Conservation (phyloP, 2,329 filamentous ascomycete genomes). For the Colletotrichum sp. region DNA sequence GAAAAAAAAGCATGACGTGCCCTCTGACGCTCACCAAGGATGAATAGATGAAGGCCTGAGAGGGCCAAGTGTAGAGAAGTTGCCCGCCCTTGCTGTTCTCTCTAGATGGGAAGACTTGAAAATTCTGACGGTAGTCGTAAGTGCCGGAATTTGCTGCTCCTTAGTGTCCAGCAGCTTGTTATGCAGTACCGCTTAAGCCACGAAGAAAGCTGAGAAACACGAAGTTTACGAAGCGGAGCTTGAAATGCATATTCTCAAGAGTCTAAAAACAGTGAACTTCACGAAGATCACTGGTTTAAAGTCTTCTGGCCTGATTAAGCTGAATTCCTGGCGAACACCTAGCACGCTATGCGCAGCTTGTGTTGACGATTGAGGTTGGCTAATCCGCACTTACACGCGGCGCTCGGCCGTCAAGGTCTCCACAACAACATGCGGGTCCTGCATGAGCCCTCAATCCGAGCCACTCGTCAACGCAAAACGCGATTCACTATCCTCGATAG, state of each 20-base stretch:
- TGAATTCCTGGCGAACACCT: rapidly evolving
- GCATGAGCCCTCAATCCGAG: neutral
- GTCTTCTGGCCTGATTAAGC: neutral
- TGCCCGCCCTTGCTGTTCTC: rapidly evolving
- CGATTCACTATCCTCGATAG: neutral
- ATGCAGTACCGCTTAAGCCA: rapidly evolving
- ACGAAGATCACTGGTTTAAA: rapidly evolving
- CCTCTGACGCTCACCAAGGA: rapidly evolving
- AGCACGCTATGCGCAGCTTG: neutral
- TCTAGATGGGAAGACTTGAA: rapidly evolving
- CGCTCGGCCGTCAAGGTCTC: neutral
- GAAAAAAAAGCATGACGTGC: rapidly evolving
- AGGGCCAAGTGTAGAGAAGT: neutral
- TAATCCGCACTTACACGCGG: neutral
- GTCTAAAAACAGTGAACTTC: neutral
- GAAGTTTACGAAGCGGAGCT: rapidly evolving
- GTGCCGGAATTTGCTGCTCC: rapidly evolving
- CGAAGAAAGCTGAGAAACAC: rapidly evolving
- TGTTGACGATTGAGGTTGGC: neutral
- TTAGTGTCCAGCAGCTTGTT: neutral
- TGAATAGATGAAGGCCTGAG: neutral
- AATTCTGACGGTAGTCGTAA: rapidly evolving
- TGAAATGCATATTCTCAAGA: neutral
- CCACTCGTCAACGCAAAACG: neutral
- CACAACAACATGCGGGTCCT: neutral